These are phyloP conservation scores for Pharnaceum exiguum DNA, from an alignment of 148 eudicot species.

Conservation along the genomic window DNA sequence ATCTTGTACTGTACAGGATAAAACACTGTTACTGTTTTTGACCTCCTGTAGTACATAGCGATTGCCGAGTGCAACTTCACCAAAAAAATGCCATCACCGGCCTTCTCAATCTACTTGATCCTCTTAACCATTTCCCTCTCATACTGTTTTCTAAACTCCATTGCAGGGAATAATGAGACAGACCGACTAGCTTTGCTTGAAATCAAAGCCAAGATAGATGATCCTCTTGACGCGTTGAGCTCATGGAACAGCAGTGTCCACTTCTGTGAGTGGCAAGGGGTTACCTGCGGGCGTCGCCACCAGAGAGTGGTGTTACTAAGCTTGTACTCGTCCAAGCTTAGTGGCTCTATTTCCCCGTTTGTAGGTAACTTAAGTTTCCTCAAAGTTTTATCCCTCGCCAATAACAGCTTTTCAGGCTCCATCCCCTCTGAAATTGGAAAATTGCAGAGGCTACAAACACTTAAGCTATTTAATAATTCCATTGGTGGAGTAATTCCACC, in stretches of 20 bases:
- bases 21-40: too few species aligned
- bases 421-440: conserved; percentile 16
- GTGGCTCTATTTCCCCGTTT: conserved; percentile 8
- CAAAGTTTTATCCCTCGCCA: background rate
- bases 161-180: background rate
- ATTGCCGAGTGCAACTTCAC: too few species aligned
- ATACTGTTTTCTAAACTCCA: background rate
- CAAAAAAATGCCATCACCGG: too few species aligned
- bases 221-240: conserved; percentile 7
- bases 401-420: conserved; percentile 7
- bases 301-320: background rate
- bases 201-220: conserved; percentile 6
- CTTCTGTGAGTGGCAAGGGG: conserved; percentile 13
- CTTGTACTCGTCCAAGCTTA: background rate
- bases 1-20: too few species aligned
- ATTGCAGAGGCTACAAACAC: background rate
- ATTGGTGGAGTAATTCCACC: conserved; percentile 13
- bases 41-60: too few species aligned
- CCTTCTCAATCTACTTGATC: background rate
- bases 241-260: conserved; percentile 6
- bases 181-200: conserved; percentile 9
- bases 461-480: background rate
- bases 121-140: background rate
- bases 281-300: conserved; percentile 6
- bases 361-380: conserved; percentile 18